Base-by-base conservation (phyloP, 2,329 filamentous ascomycete species). In the Pseudogymnoascus sp. region DNA sequence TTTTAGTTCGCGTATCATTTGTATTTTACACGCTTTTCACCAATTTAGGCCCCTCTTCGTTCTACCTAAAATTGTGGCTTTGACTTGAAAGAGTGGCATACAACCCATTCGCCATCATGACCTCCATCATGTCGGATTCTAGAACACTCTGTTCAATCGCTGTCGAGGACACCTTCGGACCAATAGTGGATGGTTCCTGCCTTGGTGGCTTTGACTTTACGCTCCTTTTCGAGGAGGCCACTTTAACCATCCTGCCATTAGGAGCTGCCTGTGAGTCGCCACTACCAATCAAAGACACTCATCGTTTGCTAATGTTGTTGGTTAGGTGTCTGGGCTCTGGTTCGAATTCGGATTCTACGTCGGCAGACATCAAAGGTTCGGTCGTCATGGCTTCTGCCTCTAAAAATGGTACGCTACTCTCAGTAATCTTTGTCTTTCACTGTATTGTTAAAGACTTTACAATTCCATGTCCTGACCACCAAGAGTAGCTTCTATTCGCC, bases 161-260 rank as follows among this genome's bases (percentile, higher is more conserved):
- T 27, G 60, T 58, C 15, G 62, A 61, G 8, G 44, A 61, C 27
- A 12, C 63, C 10, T 70, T 69, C 59, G 66, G 67, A 31, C 68
- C 68, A 2, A 48, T 61, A 15, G 51, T 63, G 31, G 42, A 29
- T 7, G 10, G 31, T 5, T 58, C 55, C 55, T 35, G 39, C 21
- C 60, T 51, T 15, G 44, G 59, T 1, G 44, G 62, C 6, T 71
- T 73, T 35, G 71, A 73, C 65, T 72, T 73, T 60, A 72, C 71
- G 3, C 66, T 72, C 9, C 63, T 71, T 10, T 73, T 72, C 33
- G 70, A 73, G 63, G 70, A 72, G 58, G 65, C 66, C 1, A 67
- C 71, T 17, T 58, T 65, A 4, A 62, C 62, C 35, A 62, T 65
- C 44, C 4, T 62, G 5, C 63, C 63, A 12, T 41, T 58, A 4